Percentiles rank a stretch among this genome's conserved stretches.
These are phyloP conservation scores for Syzygium oleosum DNA, from an alignment of 345 rosid genomes.

Conservation along the genomic window DNA sequence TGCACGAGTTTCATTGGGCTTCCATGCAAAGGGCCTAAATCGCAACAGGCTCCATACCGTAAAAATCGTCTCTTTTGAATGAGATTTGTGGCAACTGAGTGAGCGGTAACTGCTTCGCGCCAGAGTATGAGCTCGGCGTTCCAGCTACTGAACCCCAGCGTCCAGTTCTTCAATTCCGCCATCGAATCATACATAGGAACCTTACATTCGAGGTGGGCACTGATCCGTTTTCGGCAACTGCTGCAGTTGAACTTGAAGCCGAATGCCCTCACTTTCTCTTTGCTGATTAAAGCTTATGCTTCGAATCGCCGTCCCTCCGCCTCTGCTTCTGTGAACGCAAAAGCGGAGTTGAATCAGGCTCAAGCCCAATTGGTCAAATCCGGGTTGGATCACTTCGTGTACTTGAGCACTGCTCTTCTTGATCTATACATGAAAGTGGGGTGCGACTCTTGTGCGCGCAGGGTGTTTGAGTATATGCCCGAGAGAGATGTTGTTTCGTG, in stretches of 20 bases:
- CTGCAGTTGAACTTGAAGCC: conserved; percentile 38
- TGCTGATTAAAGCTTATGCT: background rate
- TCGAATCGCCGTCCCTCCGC: background rate
- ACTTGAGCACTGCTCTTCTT: conserved; percentile 53
- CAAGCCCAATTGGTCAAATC: conserved; percentile 51
- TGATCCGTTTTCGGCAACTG: conserved; percentile 40
- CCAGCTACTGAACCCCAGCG: conserved; percentile 8
- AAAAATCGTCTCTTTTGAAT: background rate
- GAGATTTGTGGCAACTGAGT: background rate
- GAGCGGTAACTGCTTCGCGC: background rate
- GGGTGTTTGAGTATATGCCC: conserved; percentile 57
- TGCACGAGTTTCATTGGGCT: background rate
- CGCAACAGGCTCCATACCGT: background rate
- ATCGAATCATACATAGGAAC: conserved; percentile 31
- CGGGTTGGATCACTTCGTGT: conserved; percentile 38
- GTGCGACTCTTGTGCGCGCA: conserved; percentile 21
- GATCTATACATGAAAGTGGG: conserved; percentile 35
- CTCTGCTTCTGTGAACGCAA: conserved; percentile 3
- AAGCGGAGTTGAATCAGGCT: conserved; percentile 25
- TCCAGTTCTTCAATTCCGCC: conserved; percentile 37
- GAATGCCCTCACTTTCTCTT: conserved; percentile 35
- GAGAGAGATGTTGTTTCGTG: conserved; percentile 62
- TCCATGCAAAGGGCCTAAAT: background rate
- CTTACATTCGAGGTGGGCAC: conserved; percentile 22
- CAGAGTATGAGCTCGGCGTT: conserved; percentile 17